Conservation (phyloP, 805 yeast species). For the Spathaspora hagerdaliae region DNA sequence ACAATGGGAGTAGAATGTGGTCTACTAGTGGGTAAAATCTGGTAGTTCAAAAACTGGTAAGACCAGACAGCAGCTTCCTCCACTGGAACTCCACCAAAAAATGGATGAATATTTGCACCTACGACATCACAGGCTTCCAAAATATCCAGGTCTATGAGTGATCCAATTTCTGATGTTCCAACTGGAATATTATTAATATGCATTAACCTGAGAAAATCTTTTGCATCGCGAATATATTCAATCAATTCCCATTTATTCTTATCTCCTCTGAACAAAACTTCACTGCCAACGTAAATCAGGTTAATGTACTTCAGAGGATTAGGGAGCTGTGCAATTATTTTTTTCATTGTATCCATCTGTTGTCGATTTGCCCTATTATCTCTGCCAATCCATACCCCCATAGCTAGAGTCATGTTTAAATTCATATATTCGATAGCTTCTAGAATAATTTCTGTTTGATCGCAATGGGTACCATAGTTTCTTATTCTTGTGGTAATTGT, state of each 20-base stretch:
- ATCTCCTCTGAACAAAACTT: slow-evolving; percentile 55
- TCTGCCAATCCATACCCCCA: slow-evolving; percentile 62
- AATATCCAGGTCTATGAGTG: slow-evolving; percentile 36
- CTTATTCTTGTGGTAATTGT: slow-evolving; percentile 55
- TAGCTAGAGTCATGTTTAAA: slow-evolving; percentile 51
- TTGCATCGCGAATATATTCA: slow-evolving; percentile 39
- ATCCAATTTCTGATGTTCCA: slow-evolving; percentile 61
- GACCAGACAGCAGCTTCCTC: slow-evolving; percentile 51
- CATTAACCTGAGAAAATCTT: slow-evolving; percentile 28
- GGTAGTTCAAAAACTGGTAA: slow-evolving; percentile 40
- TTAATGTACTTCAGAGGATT: slow-evolving; percentile 36
- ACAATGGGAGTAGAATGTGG: slow-evolving; percentile 29
- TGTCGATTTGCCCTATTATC: slow-evolving; percentile 40
- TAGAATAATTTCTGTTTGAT: slow-evolving; percentile 49
- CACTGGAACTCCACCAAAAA: slow-evolving; percentile 55
- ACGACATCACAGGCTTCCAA: slow-evolving; percentile 47
- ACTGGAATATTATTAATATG: slow-evolving; percentile 42
- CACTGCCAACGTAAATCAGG: slow-evolving; percentile 57
- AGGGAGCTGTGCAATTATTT: slow-evolving; percentile 41
- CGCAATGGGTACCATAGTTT: slow-evolving; percentile 60
- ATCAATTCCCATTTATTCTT: slow-evolving; percentile 33
- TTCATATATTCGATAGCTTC: slow-evolving; percentile 48
- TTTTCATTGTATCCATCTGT: slow-evolving; percentile 45
- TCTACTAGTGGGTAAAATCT: slow-evolving; percentile 35
- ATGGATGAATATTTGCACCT: slow-evolving; percentile 67